Conservation (phyloP, 179 eudicot species). For the Heliamphora pulchella region DNA sequence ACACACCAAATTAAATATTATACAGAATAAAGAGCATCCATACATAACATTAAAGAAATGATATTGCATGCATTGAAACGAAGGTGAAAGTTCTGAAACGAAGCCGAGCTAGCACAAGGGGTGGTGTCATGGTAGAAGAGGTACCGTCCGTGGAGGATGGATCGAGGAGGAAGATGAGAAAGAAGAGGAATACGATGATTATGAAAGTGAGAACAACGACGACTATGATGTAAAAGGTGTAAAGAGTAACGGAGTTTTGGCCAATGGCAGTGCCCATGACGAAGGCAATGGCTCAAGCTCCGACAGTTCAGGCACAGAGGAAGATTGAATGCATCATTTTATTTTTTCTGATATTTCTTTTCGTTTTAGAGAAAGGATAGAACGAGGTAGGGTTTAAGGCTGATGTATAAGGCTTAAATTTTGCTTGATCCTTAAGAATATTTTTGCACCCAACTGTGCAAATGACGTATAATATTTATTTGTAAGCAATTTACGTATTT, state of each 20-base stretch:
- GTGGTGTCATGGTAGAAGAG: conserved; percentile 31
- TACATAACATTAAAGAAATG: too few species aligned
- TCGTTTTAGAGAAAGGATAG: neutral
- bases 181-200: conserved; percentile 46
- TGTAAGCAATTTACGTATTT: too few species aligned
- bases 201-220: conserved; percentile 66
- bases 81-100: conserved; percentile 45
- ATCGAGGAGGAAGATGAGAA: conserved; percentile 44
- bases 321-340: conserved; percentile 20
- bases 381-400: neutral
- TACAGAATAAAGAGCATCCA: too few species aligned
- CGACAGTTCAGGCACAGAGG: conserved; percentile 32
- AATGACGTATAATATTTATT: too few species aligned
- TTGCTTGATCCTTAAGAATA: neutral
- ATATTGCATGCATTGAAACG: too few species aligned
- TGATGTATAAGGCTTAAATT: neutral
- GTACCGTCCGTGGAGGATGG: conserved; percentile 34
- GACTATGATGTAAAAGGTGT: conserved; percentile 33
- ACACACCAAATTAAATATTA: too few species aligned
- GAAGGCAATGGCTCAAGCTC: conserved; percentile 29
- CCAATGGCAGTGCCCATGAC: conserved; percentile 21
- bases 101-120: conserved; percentile 46
- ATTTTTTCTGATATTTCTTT: neutral
- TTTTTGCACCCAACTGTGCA: neutral
- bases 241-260: conserved; percentile 16